Evolutionary conservation across 495 filamentous ascomycete genomes (phyloP), one percentile per base, ranked within the genome.

Genomic region (Hypoxylon lienhwacheense): DNA sequence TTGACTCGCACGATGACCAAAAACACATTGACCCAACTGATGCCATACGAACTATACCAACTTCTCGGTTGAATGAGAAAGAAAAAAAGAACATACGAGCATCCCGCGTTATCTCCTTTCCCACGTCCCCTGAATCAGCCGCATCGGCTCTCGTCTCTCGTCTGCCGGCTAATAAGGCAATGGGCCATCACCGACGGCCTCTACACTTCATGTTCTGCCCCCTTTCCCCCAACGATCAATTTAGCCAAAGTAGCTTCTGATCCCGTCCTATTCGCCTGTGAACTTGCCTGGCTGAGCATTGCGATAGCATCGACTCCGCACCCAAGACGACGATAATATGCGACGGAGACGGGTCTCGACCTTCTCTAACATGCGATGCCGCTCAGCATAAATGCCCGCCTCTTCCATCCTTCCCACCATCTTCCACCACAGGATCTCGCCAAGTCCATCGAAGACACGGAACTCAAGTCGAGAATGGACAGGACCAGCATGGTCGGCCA

Each of bases 221-320:
- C 42, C 21, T 17, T 20, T 55, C 46, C 46, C 50, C 64, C 37
- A 61, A 59, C 60, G 64, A 59, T 19, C 53, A 40, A 50, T 66
- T 66, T 66, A 66, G 56, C 64, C 64, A 64, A 48, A 50, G 26
- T 31, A n/a, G n/a, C n/a, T n/a, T n/a, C n/a, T 29, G 14, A 39
- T 15, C 20, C 12, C 32, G 26, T 17, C n/a, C 8, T 35, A 8
- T 4, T 44, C 29, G 15, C 16, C 36, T 37, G 21, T 37, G 12
- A 5, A 12, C 39, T 7, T 17, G 16, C 14, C 39, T 17, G 3
- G 47, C 44, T 46, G 29, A 32, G 39, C 12, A 36, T 45, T 32
- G 10, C 31, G 41, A 43, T 29, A 17, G 21, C 20, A 46, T 34
- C 48, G 52, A 41, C 53, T 64, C 56, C 39, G 40, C 53, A 48